Conservation (phyloP, 176 grass and related monocot genomes). For the Triticum turgidum region DNA sequence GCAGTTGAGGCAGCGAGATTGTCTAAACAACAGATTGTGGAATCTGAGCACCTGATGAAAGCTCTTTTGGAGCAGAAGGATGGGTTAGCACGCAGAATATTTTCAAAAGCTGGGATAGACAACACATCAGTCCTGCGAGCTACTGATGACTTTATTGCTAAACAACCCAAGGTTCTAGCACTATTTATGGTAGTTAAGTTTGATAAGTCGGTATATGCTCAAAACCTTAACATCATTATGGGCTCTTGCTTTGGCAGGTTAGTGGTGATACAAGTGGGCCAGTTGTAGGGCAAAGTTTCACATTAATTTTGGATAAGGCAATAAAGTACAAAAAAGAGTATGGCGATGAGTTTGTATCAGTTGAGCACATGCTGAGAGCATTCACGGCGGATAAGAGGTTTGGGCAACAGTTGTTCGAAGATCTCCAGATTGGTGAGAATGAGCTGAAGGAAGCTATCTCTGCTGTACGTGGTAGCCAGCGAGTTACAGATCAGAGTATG, state of each 20-base stretch:
- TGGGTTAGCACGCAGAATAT: slow-evolving; percentile 88
- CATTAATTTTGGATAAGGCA: slow-evolving; percentile 68
- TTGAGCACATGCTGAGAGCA: slow-evolving; percentile 79
- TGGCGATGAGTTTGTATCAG: slow-evolving; percentile 86
- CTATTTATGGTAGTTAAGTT: not conserved
- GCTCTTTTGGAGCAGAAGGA: slow-evolving; percentile 93
- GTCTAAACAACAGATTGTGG: slow-evolving; percentile 82
- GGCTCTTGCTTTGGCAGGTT: slow-evolving; percentile 51
- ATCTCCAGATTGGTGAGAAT: slow-evolving; percentile 74
- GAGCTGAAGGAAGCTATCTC: slow-evolving; percentile 71
- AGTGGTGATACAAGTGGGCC: slow-evolving; percentile 73
- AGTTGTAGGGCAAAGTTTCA: slow-evolving; percentile 68
- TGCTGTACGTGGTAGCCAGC: slow-evolving; percentile 75
- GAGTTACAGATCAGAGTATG: slow-evolving; percentile 98
- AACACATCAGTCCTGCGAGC: slow-evolving; percentile 77
- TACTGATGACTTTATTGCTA: slow-evolving; percentile 77
- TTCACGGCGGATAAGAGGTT: slow-evolving; percentile 86
- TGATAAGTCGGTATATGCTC: not conserved
- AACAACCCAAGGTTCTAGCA: slow-evolving; percentile 67
- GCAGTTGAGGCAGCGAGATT: slow-evolving; percentile 70
- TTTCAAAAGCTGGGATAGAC: slow-evolving; percentile 78
- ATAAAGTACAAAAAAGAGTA: slow-evolving; percentile 82
- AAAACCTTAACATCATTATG: slow-evolving; percentile 3
- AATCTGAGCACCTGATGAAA: slow-evolving; percentile 96
- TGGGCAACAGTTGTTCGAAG: slow-evolving; percentile 76